Evolutionary conservation across 371 early-diverging fungal species (phyloP).

Genomic region (Sporodiniella umbellata): DNA sequence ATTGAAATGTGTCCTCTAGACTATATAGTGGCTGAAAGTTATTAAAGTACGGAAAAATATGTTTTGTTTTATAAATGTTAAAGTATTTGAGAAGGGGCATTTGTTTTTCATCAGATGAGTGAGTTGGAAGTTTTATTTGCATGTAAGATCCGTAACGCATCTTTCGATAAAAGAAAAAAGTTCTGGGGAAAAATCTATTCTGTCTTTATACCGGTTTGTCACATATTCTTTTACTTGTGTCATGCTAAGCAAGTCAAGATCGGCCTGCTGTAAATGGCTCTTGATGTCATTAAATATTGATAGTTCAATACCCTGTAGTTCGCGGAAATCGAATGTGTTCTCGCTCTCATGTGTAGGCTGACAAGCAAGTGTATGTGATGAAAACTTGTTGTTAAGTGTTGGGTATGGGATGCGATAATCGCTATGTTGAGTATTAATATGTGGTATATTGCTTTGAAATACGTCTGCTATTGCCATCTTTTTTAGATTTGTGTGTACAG

Average conservation of each 20-base stretch:
- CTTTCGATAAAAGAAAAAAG: constrained; percentile 13
- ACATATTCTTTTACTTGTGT: constrained; percentile 37
- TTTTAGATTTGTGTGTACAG: constrained; percentile 15
- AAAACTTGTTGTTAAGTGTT: neutral
- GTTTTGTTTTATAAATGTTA: too few relatives aligned
- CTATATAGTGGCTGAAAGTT: too few relatives aligned
- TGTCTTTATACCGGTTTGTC: constrained; percentile 4
- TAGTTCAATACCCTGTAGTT: neutral
- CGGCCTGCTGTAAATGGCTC: constrained; percentile 22
- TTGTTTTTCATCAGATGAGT: too few relatives aligned
- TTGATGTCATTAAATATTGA: constrained; percentile 18
- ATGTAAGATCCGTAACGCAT: constrained; percentile 13
- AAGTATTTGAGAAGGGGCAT: too few relatives aligned
- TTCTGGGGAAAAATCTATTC: neutral
- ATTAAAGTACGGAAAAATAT: too few relatives aligned
- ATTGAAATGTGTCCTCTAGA: too few relatives aligned
- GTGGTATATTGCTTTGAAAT: neutral
- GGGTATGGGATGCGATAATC: neutral
- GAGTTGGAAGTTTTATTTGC: too few relatives aligned
- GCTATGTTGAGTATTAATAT: neutral
- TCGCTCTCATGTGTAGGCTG: constrained; percentile 4
- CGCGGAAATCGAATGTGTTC: neutral
- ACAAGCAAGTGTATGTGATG: constrained; percentile 9
- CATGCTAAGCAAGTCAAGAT: constrained; percentile 31
- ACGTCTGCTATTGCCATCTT: neutral